Conservation (phyloP, 2,329 filamentous ascomycete genomes). For the Penicillium verrucosum region DNA sequence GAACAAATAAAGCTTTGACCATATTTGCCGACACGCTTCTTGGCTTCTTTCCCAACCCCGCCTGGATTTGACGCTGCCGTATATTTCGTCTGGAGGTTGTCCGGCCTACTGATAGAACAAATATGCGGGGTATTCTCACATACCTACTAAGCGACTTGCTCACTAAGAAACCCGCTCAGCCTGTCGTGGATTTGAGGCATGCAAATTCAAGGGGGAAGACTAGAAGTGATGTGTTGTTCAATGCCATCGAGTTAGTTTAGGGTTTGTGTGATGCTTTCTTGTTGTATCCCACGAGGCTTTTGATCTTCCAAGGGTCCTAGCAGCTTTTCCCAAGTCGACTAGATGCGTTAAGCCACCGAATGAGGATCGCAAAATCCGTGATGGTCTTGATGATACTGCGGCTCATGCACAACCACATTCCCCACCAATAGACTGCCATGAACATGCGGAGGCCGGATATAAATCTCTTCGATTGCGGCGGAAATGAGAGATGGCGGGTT, state of each 20-base stretch:
- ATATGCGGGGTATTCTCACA: conserved; percentile 45
- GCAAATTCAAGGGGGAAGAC: conserved; percentile 46
- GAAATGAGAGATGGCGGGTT: not conserved
- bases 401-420: conserved; percentile 44
- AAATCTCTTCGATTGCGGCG: conserved; percentile 35
- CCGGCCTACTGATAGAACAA: conserved; percentile 47
- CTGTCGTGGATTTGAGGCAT: conserved; percentile 45
- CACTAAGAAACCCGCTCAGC: conserved; percentile 35
- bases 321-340: conserved; percentile 33
- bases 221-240: not conserved
- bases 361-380: conserved; percentile 35
- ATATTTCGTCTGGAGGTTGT: conserved; percentile 40
- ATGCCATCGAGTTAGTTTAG: conserved; percentile 12
- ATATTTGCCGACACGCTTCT: conserved; percentile 35
- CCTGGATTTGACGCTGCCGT: conserved; percentile 39
- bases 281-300: not conserved
- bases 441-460: conserved; percentile 46
- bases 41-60: not conserved
- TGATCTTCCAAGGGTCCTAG: not conserved
- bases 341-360: conserved; percentile 43
- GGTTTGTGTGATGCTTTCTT: conserved; percentile 26
- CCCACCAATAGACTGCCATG: conserved; percentile 48
- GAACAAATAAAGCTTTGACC: conserved; percentile 45
- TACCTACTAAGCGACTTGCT: conserved; percentile 42
- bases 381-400: conserved; percentile 42